Percentiles rank a stretch among this genome's conserved stretches.
Evolutionary conservation across 345 rosid genomes (phyloP).

Genomic region (Clarkia xantiana): DNA sequence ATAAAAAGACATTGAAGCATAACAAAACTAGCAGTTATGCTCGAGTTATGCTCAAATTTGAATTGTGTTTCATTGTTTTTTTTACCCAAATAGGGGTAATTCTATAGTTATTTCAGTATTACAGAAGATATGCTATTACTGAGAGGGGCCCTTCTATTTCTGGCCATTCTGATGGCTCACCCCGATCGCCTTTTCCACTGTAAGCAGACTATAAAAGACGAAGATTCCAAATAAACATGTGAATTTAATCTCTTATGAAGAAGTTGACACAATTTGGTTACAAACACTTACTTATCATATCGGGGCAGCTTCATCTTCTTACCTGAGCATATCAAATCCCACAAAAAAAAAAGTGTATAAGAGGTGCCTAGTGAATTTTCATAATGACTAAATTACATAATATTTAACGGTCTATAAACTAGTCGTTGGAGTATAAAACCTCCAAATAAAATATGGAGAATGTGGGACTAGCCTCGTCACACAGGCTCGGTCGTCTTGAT

Average conservation of each 20-base stretch:
- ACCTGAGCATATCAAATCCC: slow-evolving; percentile 33
- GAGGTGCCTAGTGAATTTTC: slow-evolving; percentile 1
- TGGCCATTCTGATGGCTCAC: slow-evolving; percentile 68
- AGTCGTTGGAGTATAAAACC: no score
- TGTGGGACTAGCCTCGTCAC: no score
- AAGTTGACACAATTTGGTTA: background rate
- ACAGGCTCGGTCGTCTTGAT: no score
- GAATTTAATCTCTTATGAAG: slow-evolving; percentile 2
- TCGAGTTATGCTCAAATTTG: no score
- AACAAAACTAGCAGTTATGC: background rate
- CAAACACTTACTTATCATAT: slow-evolving; percentile 57
- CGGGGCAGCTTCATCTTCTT: slow-evolving; percentile 87
- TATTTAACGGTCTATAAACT: no score
- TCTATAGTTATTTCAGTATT: no score
- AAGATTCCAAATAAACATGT: background rate
- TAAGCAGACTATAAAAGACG: slow-evolving; percentile 62
- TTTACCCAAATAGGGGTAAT: no score
- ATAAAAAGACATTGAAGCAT: no score
- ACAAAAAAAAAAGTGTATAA: slow-evolving; percentile 7
- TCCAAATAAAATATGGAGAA: no score
- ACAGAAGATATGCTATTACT: slow-evolving; percentile 19
- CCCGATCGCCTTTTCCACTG: slow-evolving; percentile 86
- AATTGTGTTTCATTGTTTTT: no score
- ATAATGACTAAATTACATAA: no score
- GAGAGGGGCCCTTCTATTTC: slow-evolving; percentile 81